These are phyloP conservation scores for Tylopilus felleus DNA, from an alignment of 768 basidiomycete species.

Conservation along the genomic window DNA sequence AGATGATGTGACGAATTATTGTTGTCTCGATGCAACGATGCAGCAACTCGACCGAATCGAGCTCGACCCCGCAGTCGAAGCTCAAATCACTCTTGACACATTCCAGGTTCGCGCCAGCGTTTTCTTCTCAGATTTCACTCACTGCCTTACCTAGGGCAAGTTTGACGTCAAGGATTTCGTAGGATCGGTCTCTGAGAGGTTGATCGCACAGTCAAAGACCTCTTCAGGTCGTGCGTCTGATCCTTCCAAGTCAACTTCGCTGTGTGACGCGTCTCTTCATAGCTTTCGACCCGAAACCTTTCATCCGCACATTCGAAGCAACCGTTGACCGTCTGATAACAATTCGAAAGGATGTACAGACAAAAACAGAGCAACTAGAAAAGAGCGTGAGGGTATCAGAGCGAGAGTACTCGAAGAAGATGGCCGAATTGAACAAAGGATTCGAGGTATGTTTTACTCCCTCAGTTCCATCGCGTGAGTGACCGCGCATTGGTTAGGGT, in stretches of 20 bases:
- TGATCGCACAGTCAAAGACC: slow-evolving; percentile 81
- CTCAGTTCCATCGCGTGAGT: background rate
- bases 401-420: slow-evolving; percentile 90
- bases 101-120: slow-evolving; percentile 46
- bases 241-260: background rate
- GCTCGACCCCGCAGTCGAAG: slow-evolving; percentile 52
- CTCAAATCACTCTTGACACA: slow-evolving; percentile 48
- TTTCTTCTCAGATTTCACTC: slow-evolving; percentile 2
- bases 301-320: slow-evolving; percentile 87
- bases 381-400: slow-evolving; percentile 86
- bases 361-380: slow-evolving; percentile 89
- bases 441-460: slow-evolving; percentile 69
- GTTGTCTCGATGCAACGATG: slow-evolving; percentile 16
- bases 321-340: slow-evolving; percentile 86
- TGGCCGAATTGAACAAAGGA: slow-evolving; percentile 87
- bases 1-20: background rate
- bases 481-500: slow-evolving; percentile 44
- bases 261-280: slow-evolving; percentile 10
- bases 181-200: slow-evolving; percentile 78
- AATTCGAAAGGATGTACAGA: slow-evolving; percentile 85
- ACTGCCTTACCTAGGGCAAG: slow-evolving; percentile 55
- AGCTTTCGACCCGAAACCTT: slow-evolving; percentile 96
- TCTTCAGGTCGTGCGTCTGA: slow-evolving; percentile 73
- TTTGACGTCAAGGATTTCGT: slow-evolving; percentile 93
- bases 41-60: slow-evolving; percentile 24